Percentiles rank a stretch among this genome's conserved stretches.
Evolutionary conservation across 345 rosid species (phyloP).

Genomic region (Melaleuca alternifolia): DNA sequence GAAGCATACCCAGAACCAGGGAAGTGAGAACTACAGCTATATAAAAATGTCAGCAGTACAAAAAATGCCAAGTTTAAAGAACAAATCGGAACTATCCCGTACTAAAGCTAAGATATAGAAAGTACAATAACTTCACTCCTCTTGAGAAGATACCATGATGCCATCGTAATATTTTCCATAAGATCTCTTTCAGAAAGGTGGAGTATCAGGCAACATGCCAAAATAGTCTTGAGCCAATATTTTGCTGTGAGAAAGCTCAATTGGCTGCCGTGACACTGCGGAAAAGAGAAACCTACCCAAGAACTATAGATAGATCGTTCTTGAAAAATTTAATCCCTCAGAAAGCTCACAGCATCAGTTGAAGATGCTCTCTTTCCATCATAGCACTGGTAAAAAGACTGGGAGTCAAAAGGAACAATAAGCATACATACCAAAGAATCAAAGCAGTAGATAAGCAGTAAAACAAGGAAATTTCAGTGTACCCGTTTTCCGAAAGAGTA

Average conservation of each 20-base stretch:
- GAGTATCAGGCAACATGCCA: background rate
- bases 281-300: no score
- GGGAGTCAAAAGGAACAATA: background rate
- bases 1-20: background rate
- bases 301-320: no score
- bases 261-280: background rate
- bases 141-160: background rate
- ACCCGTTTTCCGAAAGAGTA: slow-evolving; percentile 89
- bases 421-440: background rate
- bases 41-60: no score
- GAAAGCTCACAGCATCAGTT: slow-evolving; percentile 21
- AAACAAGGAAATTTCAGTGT: background rate
- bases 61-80: background rate
- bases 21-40: background rate
- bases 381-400: slow-evolving; percentile 30
- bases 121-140: background rate
- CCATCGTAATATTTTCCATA: background rate
- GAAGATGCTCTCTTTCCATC: slow-evolving; percentile 55
- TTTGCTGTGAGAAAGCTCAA: background rate
- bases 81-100: background rate
- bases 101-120: background rate
- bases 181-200: background rate
- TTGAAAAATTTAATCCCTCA: slow-evolving; percentile 21
- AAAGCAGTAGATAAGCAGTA: no score
- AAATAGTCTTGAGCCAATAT: background rate